Evolutionary conservation across 2,329 filamentous ascomycete species (phyloP), one percentile per base, ranked within the genome.

Genomic region (Westerdykella ornata): DNA sequence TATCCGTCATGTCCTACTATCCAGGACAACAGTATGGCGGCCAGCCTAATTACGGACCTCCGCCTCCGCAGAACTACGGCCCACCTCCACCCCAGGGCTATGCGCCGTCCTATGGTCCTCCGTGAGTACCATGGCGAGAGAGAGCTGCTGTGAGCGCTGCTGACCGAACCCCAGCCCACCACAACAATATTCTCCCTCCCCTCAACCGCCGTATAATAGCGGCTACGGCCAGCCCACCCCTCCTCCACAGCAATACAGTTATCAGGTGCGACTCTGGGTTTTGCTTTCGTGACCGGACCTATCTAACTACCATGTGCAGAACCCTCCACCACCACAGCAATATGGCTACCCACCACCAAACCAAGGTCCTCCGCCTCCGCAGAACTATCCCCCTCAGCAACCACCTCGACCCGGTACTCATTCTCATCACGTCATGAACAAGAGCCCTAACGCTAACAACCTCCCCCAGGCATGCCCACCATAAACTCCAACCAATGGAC

Each of bases 401-500:
- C 45, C 37, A 15, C 47, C 45, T 13, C 51, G 50, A 34, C 56
- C 51, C 12, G 48, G 54, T 60, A 52, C 30, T 48, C 3, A 41
- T 39, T 22, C 37, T 13, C 26, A 31, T 18, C 17, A 20, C 13
- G 15, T 19, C 17, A 11, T 32, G 18, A 19, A 19, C 22, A 15
- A 28, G 41, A 47, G 42, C 31, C 28, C 32, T 28, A 43, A 38
- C 8, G 7, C 53, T 56, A 46, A 55, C 69, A 67, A 12, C 66
- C 68, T 8, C 59, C 12, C 58, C 38, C 45, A 72, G 72, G 57
- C 70, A 73, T 58, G 69, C 72, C 49, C 79, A 74, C 66, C 67
- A 66, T 45, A 15, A 58, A 47, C 39, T 57, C 46, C 52, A 60
- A 59, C 41, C 56, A 63, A 45, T 62, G 54, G 53, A 55, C 52